These are phyloP conservation scores for Beauveria pseudobassiana DNA, from an alignment of 2,329 filamentous ascomycete species.

Conservation along the genomic window DNA sequence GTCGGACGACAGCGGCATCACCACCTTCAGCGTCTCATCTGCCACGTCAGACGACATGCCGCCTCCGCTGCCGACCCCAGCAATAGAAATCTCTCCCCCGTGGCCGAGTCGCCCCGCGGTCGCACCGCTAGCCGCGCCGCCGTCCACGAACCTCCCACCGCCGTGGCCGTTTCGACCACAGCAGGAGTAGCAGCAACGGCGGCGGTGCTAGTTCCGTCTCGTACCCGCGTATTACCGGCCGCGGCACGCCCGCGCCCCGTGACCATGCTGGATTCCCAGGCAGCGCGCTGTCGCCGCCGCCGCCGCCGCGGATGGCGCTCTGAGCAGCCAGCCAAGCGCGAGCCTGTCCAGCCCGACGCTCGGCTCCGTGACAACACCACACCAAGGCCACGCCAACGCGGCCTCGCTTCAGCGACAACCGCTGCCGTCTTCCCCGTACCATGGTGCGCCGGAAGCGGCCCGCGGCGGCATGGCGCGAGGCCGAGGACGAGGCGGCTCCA, in stretches of 20 bases:
- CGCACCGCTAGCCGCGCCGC: slow-evolving; percentile 1
- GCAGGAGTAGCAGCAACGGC: background rate
- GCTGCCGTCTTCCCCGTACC: background rate
- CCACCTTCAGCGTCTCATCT: slow-evolving; percentile 24
- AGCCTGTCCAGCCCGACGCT: slow-evolving; percentile 37
- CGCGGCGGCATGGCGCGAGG: background rate
- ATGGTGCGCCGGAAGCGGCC: background rate
- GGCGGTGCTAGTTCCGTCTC: slow-evolving; percentile 6
- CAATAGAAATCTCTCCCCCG: slow-evolving; percentile 36
- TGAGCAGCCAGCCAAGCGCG: slow-evolving; percentile 23
- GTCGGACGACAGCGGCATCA: slow-evolving; percentile 27
- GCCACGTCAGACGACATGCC: slow-evolving; percentile 13
- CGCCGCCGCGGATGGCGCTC: slow-evolving; percentile 25
- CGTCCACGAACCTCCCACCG: background rate
- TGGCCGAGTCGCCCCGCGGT: slow-evolving; percentile 39
- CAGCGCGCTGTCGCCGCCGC: slow-evolving; percentile 21
- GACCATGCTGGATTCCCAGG: background rate
- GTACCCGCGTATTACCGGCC: slow-evolving; percentile 24
- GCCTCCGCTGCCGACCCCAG: slow-evolving; percentile 14
- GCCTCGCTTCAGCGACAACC: slow-evolving; percentile 9
- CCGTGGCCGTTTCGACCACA: background rate
- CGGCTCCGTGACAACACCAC: too few species aligned
- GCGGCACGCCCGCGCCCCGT: slow-evolving; percentile 7
- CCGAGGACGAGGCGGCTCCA: background rate
- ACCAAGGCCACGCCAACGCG: slow-evolving; percentile 1